Evolutionary conservation across 179 eudicot species (phyloP).

Genomic region (Silene vulgaris): DNA sequence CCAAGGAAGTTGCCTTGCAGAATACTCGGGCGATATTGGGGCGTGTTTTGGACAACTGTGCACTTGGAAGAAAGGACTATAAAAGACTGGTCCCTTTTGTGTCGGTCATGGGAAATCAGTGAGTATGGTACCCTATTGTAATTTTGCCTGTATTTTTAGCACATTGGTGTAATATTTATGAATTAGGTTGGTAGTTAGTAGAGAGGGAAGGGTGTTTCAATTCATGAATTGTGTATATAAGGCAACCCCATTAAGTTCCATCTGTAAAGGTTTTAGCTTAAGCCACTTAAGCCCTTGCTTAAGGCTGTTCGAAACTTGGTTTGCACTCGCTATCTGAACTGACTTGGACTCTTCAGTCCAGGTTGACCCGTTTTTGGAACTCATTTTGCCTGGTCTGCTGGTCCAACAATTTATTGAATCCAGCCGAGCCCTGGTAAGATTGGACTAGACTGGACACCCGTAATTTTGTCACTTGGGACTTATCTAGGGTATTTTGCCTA

Average conservation of each 20-base stretch:
- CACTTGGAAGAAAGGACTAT: constrained; percentile 84
- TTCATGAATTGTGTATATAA: constrained; percentile 6
- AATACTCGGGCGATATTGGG: constrained; percentile 84
- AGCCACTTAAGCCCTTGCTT: neutral
- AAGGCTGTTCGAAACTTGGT: too few species aligned
- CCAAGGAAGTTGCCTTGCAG: constrained; percentile 79
- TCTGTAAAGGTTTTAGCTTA: constrained; percentile 10
- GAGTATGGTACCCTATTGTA: neutral
- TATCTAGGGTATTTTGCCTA: too few species aligned
- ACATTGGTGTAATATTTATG: constrained; percentile 18
- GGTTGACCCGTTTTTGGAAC: too few species aligned
- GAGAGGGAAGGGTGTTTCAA: neutral
- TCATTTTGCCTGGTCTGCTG: too few species aligned
- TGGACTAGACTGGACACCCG: too few species aligned
- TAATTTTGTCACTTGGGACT: too few species aligned
- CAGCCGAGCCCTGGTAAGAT: too few species aligned
- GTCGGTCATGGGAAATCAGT: constrained; percentile 49
- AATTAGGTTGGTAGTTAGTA: constrained; percentile 15
- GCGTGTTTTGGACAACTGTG: constrained; percentile 77
- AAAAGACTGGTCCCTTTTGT: constrained; percentile 91
- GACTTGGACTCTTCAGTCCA: too few species aligned
- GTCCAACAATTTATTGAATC: too few species aligned
- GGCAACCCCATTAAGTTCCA: neutral
- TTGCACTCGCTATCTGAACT: too few species aligned
- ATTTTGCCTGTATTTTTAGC: constrained; percentile 11